Conservation (phyloP, 805 yeast species). For the Kuraishia molischiana region DNA sequence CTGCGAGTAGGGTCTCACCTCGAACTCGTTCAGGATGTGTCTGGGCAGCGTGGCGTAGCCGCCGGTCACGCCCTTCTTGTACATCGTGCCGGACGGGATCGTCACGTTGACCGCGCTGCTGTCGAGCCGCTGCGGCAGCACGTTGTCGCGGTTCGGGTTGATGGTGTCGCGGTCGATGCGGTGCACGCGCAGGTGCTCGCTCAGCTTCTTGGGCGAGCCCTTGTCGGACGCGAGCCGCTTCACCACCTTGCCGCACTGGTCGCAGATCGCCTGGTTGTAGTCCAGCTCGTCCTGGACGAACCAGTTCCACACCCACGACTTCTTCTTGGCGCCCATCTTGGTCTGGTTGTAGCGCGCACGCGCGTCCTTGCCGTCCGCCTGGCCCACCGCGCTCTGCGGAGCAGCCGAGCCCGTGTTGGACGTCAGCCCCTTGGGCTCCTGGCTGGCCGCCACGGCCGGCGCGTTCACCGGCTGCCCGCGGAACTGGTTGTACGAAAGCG, state of each 20-base stretch:
- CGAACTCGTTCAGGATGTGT: constrained; percentile 15
- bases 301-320: constrained; percentile 59
- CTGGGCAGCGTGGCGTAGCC: constrained; percentile 7
- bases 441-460: neutral
- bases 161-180: constrained; percentile 30
- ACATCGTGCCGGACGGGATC: neutral
- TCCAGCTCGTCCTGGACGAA: constrained; percentile 39
- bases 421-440: neutral
- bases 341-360: no score
- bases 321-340: constrained; percentile 44
- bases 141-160: constrained; percentile 25
- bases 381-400: neutral
- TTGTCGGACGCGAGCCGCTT: constrained; percentile 40
- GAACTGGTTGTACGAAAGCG: constrained; percentile 1
- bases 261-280: constrained; percentile 43
- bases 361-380: no score
- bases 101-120: neutral
- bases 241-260: constrained; percentile 39
- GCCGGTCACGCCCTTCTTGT: constrained; percentile 4
- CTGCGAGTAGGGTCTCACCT: constrained; percentile 32
- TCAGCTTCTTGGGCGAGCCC: constrained; percentile 50
- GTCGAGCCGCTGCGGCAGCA: neutral
- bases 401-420: no score
- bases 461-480: neutral
- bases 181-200: constrained; percentile 48